Evolutionary conservation across 2,329 filamentous ascomycete genomes (phyloP).

Genomic region (Cercospora citrullina): DNA sequence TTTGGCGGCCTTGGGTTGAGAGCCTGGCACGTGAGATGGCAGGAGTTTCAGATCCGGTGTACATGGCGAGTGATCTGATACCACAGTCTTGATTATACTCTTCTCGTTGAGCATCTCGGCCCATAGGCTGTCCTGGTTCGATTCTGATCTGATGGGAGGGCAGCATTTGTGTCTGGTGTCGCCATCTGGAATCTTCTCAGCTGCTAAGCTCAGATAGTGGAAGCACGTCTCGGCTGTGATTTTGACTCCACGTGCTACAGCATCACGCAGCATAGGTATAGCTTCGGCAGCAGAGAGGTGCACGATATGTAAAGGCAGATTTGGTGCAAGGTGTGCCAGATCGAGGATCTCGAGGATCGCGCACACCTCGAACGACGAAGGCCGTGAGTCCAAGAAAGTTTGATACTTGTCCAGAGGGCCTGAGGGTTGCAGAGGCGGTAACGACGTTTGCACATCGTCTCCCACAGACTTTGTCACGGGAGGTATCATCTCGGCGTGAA

Average conservation of each 20-base stretch:
- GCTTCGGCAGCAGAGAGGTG: conserved; percentile 88
- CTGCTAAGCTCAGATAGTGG: conserved; percentile 84
- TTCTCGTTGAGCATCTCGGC: conserved; percentile 69
- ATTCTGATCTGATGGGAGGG: conserved; percentile 78
- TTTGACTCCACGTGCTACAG: conserved; percentile 71
- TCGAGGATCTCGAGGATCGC: conserved; percentile 85
- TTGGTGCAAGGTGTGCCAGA: conserved; percentile 75
- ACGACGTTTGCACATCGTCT: conserved; percentile 69
- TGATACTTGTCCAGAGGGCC: conserved; percentile 76
- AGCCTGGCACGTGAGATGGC: conserved; percentile 64
- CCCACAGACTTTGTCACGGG: conserved; percentile 77
- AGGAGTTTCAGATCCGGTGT: conserved; percentile 92
- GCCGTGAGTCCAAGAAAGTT: conserved; percentile 89
- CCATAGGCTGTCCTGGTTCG: conserved; percentile 87
- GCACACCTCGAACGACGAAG: conserved; percentile 85
- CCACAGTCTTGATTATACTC: conserved; percentile 85
- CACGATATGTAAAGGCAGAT: conserved; percentile 87
- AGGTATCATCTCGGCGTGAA: conserved; percentile 98
- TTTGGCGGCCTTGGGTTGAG: conserved; percentile 32
- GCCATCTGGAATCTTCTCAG: conserved; percentile 77
- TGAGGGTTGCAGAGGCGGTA: conserved; percentile 66
- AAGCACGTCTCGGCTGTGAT: conserved; percentile 95
- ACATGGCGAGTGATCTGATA: conserved; percentile 94
- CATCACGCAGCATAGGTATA: conserved; percentile 75
- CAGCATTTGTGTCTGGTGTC: conserved; percentile 96